phyloP scores from a whole-genome alignment of 345 rosid species.

The Xanthoceras sorbifolium region DNA sequence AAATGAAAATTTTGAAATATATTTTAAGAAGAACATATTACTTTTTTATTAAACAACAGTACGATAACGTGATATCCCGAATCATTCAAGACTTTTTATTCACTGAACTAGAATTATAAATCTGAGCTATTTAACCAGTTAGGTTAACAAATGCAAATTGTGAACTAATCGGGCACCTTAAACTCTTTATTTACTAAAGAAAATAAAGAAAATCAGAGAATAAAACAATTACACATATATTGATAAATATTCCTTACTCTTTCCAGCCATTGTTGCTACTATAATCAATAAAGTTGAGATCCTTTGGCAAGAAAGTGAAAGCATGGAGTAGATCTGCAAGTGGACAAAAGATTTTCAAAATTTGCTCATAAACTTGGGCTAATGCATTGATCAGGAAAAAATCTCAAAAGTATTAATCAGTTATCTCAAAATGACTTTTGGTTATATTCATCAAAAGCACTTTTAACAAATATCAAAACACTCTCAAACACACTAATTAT shows the following conservation, averaged over 20 bases:
- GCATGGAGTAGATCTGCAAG: constrained; percentile 44
- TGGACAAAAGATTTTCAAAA: background rate
- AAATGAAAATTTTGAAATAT: no score
- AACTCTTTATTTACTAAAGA: background rate
- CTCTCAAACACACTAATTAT: no score
- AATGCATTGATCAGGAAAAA: background rate
- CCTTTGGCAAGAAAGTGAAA: constrained; percentile 37
- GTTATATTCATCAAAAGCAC: no score
- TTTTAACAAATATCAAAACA: no score
- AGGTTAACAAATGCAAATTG: background rate
- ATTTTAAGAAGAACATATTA: no score
- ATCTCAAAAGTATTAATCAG: background rate
- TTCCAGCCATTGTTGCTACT: constrained; percentile 22
- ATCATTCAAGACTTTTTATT: background rate
- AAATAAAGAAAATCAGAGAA: background rate
- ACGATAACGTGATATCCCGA: background rate
- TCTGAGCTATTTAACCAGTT: background rate
- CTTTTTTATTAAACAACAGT: background rate
- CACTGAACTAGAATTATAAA: background rate
- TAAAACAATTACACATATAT: background rate
- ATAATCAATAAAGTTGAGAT: constrained; percentile 38
- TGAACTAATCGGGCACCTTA: background rate
- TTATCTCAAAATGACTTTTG: background rate
- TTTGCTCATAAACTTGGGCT: background rate
- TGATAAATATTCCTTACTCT: constrained; percentile 24